Conservation (phyloP, 2,329 filamentous ascomycete species). For the Xylaria sp. region DNA sequence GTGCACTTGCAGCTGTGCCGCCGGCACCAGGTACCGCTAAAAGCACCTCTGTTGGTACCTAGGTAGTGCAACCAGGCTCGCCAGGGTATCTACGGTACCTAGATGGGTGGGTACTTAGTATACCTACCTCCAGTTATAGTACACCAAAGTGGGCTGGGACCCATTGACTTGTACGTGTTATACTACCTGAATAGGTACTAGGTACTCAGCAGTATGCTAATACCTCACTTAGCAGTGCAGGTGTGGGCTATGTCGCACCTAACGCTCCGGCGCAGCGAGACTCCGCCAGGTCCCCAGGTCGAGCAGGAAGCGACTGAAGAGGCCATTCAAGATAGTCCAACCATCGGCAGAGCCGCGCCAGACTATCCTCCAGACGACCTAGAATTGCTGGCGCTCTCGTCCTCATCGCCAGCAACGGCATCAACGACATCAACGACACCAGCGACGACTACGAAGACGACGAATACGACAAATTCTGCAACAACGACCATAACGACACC, state of each 20-base stretch:
- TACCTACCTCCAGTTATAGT: background rate
- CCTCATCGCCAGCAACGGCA: constrained; percentile 41
- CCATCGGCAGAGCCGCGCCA: constrained; percentile 55
- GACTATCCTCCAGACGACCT: constrained; percentile 42
- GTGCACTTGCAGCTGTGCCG: background rate
- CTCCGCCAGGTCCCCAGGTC: constrained; percentile 51
- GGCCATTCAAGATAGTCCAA: constrained; percentile 58
- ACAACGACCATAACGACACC: background rate
- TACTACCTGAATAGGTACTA: background rate
- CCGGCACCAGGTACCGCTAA: background rate
- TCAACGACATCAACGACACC: constrained; percentile 25
- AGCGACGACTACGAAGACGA: background rate
- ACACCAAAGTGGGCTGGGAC: background rate
- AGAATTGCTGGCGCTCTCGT: constrained; percentile 17
- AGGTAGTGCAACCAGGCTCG: too few species aligned
- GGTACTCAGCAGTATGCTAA: background rate
- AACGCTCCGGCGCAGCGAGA: constrained; percentile 59
- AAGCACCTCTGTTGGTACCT: background rate
- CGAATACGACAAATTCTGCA: background rate
- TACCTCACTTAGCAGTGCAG: background rate
- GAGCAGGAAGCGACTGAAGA: constrained; percentile 36
- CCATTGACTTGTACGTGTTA: background rate
- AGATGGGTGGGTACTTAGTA: background rate
- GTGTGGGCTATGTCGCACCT: constrained; percentile 60
- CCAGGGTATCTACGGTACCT: background rate